These are phyloP conservation scores for Solanum hybrid DNA, from an alignment of 305 asterid species.

Conservation along the genomic window DNA sequence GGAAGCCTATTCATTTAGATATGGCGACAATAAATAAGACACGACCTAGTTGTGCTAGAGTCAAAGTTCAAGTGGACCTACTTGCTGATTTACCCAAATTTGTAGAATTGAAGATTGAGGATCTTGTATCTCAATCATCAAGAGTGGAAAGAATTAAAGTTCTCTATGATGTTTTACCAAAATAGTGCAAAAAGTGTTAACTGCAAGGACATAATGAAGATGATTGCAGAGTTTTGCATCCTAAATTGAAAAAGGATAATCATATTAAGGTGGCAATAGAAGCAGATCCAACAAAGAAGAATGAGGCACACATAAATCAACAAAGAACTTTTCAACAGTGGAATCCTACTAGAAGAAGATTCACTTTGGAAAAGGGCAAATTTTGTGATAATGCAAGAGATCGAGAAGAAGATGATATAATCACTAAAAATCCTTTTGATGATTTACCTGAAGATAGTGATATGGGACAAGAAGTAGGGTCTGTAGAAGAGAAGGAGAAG, in stretches of 20 bases:
- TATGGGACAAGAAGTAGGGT: no score
- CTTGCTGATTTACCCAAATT: background rate
- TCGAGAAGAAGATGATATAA: background rate
- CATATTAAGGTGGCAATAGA: background rate
- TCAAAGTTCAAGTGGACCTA: background rate
- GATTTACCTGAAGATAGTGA: no score
- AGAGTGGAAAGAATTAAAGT: background rate
- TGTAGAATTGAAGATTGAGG: background rate
- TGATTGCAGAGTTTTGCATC: background rate
- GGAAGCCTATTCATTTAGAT: background rate
- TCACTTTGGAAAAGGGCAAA: background rate
- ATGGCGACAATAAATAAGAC: background rate
- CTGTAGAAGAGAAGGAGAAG: no score
- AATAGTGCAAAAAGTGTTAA: no score
- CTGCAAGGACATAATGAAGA: background rate
- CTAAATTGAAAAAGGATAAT: background rate
- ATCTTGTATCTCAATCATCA: background rate
- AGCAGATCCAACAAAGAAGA: background rate
- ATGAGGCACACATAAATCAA: background rate
- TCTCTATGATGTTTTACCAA: background rate
- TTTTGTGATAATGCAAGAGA: background rate
- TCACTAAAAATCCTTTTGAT: background rate
- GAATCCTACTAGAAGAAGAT: background rate
- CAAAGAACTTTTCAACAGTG: background rate
- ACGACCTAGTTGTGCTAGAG: background rate